Conservation (phyloP, 2,329 filamentous ascomycete species). For the Epichloe brachyelytri region DNA sequence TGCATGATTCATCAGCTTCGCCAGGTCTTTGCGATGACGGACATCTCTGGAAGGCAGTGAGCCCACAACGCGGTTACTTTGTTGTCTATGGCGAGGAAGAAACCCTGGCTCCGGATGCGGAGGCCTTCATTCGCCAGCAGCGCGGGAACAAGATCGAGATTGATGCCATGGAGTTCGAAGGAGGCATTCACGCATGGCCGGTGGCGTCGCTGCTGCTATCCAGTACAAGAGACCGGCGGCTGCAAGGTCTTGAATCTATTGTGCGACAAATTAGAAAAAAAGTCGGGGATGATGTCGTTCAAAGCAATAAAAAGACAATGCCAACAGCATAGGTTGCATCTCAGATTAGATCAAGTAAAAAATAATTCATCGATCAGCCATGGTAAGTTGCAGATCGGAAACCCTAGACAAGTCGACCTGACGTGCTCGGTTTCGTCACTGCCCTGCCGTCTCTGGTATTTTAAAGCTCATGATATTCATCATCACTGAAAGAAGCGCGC, state of each 20-base stretch:
- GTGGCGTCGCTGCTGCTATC: constrained; percentile 52
- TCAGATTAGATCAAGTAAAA: constrained; percentile 56
- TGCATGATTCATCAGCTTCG: constrained; percentile 33
- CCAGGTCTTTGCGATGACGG: constrained; percentile 57
- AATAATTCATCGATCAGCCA: constrained; percentile 21
- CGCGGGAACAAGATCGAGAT: constrained; percentile 39
- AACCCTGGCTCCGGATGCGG: constrained; percentile 60
- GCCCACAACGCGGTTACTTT: constrained; percentile 53
- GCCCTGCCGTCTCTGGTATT: constrained; percentile 18
- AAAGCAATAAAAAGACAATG: constrained; percentile 8
- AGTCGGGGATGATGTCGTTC: constrained; percentile 9
- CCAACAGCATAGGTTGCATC: background rate
- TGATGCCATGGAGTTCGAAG: constrained; percentile 46
- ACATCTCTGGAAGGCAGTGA: constrained; percentile 52
- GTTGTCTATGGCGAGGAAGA: constrained; percentile 66
- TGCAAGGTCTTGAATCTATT: constrained; percentile 36
- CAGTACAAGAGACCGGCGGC: constrained; percentile 32
- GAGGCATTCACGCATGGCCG: constrained; percentile 72
- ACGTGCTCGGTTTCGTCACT: constrained; percentile 36
- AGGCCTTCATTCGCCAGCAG: constrained; percentile 43
- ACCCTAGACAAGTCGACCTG: constrained; percentile 28
- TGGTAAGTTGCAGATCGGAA: constrained; percentile 17
- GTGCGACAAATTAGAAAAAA: constrained; percentile 25
- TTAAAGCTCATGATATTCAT: constrained; percentile 26
- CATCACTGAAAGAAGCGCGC: constrained; percentile 20